Evolutionary conservation across 768 basidiomycete species (phyloP).

Genomic region (Lactarius evosmus): DNA sequence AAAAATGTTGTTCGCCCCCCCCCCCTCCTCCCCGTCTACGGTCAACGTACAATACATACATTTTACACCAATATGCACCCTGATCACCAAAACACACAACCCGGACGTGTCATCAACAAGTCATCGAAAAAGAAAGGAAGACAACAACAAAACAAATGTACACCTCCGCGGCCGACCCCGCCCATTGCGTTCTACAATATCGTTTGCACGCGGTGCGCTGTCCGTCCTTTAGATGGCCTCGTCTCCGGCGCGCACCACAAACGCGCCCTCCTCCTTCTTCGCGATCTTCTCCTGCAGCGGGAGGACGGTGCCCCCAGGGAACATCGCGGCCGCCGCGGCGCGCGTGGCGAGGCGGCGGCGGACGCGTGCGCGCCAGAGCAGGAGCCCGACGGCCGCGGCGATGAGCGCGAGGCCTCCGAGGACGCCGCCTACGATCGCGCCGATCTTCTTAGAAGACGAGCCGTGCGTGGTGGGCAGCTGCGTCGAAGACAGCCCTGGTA

Average conservation of each 20-base stretch:
- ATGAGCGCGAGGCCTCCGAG: slow-evolving; percentile 1
- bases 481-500: slow-evolving; percentile 1
- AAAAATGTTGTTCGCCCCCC: not conserved
- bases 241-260: not conserved
- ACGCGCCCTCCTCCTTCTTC: not conserved
- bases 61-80: not conserved
- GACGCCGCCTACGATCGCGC: slow-evolving; percentile 3
- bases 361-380: slow-evolving; percentile 16
- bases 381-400: not conserved
- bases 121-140: not conserved
- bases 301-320: not conserved
- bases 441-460: not conserved
- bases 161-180: too few relatives aligned
- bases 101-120: not conserved
- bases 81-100: not conserved
- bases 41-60: not conserved
- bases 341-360: slow-evolving; percentile 14
- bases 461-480: not conserved
- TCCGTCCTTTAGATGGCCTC: not conserved
- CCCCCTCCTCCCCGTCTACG: not conserved
- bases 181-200: too few relatives aligned
- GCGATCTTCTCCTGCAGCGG: slow-evolving; percentile 14
- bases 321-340: slow-evolving; percentile 2
- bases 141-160: too few relatives aligned
- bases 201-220: not conserved